A percentile compares a stretch with the other conserved stretches of the same genome.
phyloP scores from a whole-genome alignment of 371 early-diverging fungal genomes.

The Smittium culicis region DNA sequence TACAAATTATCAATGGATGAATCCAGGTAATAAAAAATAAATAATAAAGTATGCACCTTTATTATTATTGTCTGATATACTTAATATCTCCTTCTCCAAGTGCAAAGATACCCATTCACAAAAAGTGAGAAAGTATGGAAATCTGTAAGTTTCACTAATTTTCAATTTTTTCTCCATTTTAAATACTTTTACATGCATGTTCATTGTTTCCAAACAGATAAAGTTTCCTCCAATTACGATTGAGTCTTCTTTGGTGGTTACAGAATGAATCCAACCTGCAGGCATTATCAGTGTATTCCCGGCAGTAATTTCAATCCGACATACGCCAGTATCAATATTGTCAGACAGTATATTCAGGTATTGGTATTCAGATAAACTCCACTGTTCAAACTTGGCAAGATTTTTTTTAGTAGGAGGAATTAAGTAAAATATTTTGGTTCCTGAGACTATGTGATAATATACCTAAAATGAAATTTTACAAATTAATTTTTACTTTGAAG shows the following conservation, averaged over 20 bases:
- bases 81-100: too few relatives aligned
- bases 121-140: too few relatives aligned
- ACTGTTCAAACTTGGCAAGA: constrained; percentile 68
- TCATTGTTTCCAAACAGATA: constrained; percentile 57
- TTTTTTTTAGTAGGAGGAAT: constrained; percentile 59
- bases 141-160: too few relatives aligned
- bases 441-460: too few relatives aligned
- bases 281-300: constrained; percentile 65
- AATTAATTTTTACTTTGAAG: too few relatives aligned
- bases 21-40: too few relatives aligned
- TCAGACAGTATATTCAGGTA: constrained; percentile 61
- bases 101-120: too few relatives aligned
- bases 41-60: too few relatives aligned
- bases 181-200: constrained; percentile 47
- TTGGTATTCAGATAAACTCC: constrained; percentile 76
- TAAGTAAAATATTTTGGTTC: too few relatives aligned
- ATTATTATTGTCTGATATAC: too few relatives aligned
- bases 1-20: too few relatives aligned
- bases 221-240: constrained; percentile 90
- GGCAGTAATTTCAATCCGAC: constrained; percentile 20
- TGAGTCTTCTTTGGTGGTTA: constrained; percentile 69
- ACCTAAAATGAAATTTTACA: too few relatives aligned
- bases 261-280: constrained; percentile 91
- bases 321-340: constrained; percentile 28
- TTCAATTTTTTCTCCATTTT: constrained; percentile 50